Percentiles rank a stretch among this genome's conserved stretches.
phyloP scores from a whole-genome alignment of 371 early-diverging fungal genomes.

The Cokeromyces recurvatus region DNA sequence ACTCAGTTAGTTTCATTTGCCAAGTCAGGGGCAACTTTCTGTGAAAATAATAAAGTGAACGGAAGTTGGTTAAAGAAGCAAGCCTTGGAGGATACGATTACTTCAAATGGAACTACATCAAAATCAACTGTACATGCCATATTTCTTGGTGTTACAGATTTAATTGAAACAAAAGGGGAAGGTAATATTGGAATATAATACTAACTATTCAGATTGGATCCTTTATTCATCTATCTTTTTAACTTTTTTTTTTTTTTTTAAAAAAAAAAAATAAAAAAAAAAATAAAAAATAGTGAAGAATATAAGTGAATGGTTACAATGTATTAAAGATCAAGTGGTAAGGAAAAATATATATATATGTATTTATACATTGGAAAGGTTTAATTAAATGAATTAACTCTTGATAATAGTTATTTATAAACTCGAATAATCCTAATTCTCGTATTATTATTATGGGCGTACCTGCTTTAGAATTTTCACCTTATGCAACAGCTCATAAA shows the following conservation, averaged over 20 bases:
- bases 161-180: constrained; percentile 17
- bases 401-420: constrained; percentile 15
- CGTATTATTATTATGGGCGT: constrained; percentile 29
- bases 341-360: neutral
- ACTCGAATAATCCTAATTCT: constrained; percentile 12
- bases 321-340: constrained; percentile 31
- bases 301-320: constrained; percentile 21
- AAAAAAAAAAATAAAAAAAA: neutral
- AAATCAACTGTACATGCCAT: constrained; percentile 24
- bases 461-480: constrained; percentile 40
- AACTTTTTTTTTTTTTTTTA: neutral
- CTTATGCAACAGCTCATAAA: constrained; percentile 18
- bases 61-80: constrained; percentile 16
- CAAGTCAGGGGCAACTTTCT: constrained; percentile 21
- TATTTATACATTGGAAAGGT: no score
- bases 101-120: no score
- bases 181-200: no score
- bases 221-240: neutral
- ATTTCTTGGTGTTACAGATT: constrained; percentile 33
- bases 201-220: no score
- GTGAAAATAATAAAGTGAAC: constrained; percentile 7
- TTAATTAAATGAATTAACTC: no score
- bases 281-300: no score
- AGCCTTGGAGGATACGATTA: neutral
- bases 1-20: constrained; percentile 26